phyloP scores from a whole-genome alignment of 169 alveolate genomes.

The Plasmodium vivax region DNA sequence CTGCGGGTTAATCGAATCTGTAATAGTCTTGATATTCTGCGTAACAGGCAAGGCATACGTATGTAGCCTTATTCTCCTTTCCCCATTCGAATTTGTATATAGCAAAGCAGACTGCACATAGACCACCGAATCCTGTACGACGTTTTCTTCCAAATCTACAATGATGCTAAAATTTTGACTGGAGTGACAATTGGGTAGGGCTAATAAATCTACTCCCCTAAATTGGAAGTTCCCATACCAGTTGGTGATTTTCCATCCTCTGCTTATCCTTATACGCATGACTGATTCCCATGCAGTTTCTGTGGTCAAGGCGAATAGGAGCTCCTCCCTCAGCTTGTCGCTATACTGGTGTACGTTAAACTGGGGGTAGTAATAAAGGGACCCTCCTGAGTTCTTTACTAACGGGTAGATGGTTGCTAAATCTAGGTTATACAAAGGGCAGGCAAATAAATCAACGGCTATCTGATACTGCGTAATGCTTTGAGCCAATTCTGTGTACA shows the following conservation, averaged over 20 bases:
- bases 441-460: constrained; percentile 80
- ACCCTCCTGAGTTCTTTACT: constrained; percentile 68
- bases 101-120: constrained; percentile 97
- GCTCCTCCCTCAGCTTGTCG: constrained; percentile 87
- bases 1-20: constrained; percentile 84
- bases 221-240: constrained; percentile 94
- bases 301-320: constrained; percentile 89
- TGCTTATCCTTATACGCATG: constrained; percentile 95
- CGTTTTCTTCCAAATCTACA: constrained; percentile 88
- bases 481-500: constrained; percentile 78
- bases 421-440: constrained; percentile 73
- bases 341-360: constrained; percentile 79
- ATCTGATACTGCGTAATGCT: constrained; percentile 84
- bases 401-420: constrained; percentile 65
- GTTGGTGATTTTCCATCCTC: constrained; percentile 94
- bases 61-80: constrained; percentile 97
- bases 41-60: constrained; percentile 94
- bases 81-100: constrained; percentile 97
- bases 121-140: constrained; percentile 85
- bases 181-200: constrained; percentile 92
- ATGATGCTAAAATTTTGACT: constrained; percentile 90
- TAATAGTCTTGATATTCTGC: constrained; percentile 86
- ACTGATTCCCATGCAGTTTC: constrained; percentile 97
- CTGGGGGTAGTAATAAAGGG: constrained; percentile 75
- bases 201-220: constrained; percentile 92